A percentile compares a stretch with the other conserved stretches of the same genome.
Conservation (phyloP, 169 alveolate genomes). For the Cyclospora cayetanensis region DNA sequence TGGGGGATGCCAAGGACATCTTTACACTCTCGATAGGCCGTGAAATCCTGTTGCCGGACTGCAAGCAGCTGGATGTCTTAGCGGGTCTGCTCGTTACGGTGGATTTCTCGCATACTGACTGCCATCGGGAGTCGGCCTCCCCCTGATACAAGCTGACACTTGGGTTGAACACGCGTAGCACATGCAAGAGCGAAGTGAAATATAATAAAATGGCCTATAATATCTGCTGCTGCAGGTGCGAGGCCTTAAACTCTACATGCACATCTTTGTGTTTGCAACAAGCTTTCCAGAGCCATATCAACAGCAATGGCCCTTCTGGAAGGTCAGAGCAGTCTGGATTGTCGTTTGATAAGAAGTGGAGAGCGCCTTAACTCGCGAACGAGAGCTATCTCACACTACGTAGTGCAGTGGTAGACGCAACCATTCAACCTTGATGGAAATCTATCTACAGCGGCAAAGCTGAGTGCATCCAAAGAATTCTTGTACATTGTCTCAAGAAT, state of each 20-base stretch:
- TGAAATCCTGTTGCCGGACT: conserved; percentile 33
- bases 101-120: not conserved
- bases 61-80: not conserved
- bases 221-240: conserved; percentile 51
- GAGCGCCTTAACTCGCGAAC: conserved; percentile 45
- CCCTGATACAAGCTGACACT: not conserved
- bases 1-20: conserved; percentile 19
- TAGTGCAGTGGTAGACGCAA: too few relatives aligned
- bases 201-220: too few relatives aligned
- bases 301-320: conserved; percentile 15
- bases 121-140: conserved; percentile 50
- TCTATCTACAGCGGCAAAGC: too few relatives aligned
- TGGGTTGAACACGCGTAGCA: not conserved
- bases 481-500: too few relatives aligned
- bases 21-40: conserved; percentile 15
- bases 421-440: too few relatives aligned
- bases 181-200: not conserved
- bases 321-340: not conserved
- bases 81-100: conserved; percentile 12
- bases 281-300: not conserved
- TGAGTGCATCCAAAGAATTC: too few relatives aligned
- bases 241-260: conserved; percentile 38
- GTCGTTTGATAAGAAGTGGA: conserved; percentile 45
- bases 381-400: too few relatives aligned
- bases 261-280: conserved; percentile 45